Evolutionary conservation across 2,329 filamentous ascomycete genomes (phyloP).

Genomic region (Fusarium tricinctum): DNA sequence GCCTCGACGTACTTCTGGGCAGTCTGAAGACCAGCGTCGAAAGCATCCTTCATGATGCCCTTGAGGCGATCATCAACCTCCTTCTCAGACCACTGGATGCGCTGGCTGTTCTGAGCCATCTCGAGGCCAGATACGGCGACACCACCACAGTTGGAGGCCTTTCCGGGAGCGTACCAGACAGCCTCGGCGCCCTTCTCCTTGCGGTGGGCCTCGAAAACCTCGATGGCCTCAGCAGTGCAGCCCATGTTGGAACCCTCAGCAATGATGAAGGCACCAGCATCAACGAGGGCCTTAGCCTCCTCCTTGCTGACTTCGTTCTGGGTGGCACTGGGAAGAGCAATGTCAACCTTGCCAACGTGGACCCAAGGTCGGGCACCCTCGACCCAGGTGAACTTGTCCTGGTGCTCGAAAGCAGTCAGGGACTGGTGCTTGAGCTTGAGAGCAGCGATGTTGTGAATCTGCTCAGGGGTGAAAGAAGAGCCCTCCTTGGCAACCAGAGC

Average conservation of each 20-base stretch:
- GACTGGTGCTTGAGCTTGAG: conserved; percentile 91
- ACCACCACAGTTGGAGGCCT: conserved; percentile 97
- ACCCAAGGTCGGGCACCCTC: conserved; percentile 91
- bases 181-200: conserved; percentile 75
- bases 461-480: conserved; percentile 80
- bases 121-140: conserved; percentile 97
- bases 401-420: conserved; percentile 78
- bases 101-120: conserved; percentile 98
- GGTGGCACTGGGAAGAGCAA: conserved; percentile 92
- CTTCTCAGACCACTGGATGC: conserved; percentile 86
- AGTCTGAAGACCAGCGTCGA: conserved; percentile 88
- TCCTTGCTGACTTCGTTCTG: conserved; percentile 97
- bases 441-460: conserved; percentile 82
- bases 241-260: conserved; percentile 99
- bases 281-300: conserved; percentile 86
- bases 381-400: conserved; percentile 85
- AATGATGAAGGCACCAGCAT: conserved; percentile 83
- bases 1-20: conserved; percentile 88
- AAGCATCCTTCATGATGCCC: conserved; percentile 94
- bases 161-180: conserved; percentile 97
- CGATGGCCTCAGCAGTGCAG: conserved; percentile 94
- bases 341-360: conserved; percentile 89
- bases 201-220: conserved; percentile 87
- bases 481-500: conserved; percentile 80
- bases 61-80: conserved; percentile 94